Evolutionary conservation across 257 asterid species (phyloP).

Genomic region (Rhazya stricta): DNA sequence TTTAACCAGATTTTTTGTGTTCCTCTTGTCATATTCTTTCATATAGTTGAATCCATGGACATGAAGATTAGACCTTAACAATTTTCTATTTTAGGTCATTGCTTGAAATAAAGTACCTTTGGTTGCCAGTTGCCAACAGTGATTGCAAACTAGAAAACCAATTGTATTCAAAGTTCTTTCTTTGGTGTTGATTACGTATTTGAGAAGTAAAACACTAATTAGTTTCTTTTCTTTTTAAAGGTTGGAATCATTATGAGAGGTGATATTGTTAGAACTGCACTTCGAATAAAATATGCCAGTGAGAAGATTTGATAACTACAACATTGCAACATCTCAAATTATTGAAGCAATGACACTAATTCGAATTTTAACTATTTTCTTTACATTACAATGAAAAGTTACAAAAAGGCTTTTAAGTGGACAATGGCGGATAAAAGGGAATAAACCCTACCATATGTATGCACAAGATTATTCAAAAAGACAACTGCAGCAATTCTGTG

Average conservation of each 20-base stretch:
- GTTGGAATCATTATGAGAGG: conserved; percentile 89
- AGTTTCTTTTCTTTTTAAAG: conserved; percentile 26
- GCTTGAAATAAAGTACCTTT: conserved; percentile 76
- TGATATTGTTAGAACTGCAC: conserved; percentile 85
- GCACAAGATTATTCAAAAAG: no score
- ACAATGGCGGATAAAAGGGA: no score
- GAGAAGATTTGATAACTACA: conserved; percentile 29
- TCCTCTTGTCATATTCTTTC: not conserved
- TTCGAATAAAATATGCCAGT: conserved; percentile 52
- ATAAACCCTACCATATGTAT: no score
- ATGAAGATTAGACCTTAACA: not conserved
- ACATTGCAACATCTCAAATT: no score
- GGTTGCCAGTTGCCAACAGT: conserved; percentile 80
- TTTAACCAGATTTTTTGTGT: no score
- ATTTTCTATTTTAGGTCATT: conserved; percentile 42
- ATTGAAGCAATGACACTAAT: no score
- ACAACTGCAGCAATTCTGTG: no score
- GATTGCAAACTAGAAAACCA: conserved; percentile 76
- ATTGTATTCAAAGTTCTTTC: not conserved
- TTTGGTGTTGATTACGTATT: not conserved
- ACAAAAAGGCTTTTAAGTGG: no score
- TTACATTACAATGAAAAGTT: no score
- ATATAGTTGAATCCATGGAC: not conserved
- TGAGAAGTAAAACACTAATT: conserved; percentile 14
- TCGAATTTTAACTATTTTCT: no score